A percentile compares a stretch with the other conserved stretches of the same genome.
Conservation (phyloP, 495 filamentous ascomycete species). For the Xylaria cubensis region DNA sequence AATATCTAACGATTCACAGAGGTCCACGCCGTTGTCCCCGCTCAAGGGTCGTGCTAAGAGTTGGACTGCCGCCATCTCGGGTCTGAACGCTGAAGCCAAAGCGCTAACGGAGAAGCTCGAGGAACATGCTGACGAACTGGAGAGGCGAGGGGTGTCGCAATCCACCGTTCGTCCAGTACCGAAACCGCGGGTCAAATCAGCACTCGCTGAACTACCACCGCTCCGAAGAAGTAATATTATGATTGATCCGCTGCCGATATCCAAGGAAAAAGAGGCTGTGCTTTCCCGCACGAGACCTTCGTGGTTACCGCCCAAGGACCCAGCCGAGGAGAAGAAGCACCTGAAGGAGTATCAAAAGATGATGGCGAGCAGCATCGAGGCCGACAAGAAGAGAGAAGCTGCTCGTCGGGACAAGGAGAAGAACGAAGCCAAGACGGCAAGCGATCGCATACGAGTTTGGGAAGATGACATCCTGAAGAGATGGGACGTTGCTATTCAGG, state of each 20-base stretch:
- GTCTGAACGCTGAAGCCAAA: conserved; percentile 85
- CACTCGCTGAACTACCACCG: conserved; percentile 75
- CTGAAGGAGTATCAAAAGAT: conserved; percentile 91
- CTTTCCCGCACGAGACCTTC: conserved; percentile 89
- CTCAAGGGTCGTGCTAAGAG: conserved; percentile 73
- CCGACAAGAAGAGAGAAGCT: conserved; percentile 62
- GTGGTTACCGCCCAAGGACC: conserved; percentile 94
- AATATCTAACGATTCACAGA: conserved; percentile 32
- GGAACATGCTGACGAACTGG: conserved; percentile 74
- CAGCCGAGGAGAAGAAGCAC: conserved; percentile 90
- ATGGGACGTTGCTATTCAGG: conserved; percentile 77
- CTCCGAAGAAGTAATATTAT: conserved; percentile 87
- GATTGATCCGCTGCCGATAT: conserved; percentile 94
- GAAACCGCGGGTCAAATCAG: conserved; percentile 63
- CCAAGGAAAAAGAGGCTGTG: conserved; percentile 95
- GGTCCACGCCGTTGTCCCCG: conserved; percentile 39
- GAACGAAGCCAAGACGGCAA: conserved; percentile 63
- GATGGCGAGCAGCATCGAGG: conserved; percentile 82
- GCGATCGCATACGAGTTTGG: conserved; percentile 81
- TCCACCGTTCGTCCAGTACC: conserved; percentile 36
- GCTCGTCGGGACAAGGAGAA: conserved; percentile 55
- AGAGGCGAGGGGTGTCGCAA: conserved; percentile 43
- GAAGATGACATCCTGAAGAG: conserved; percentile 85
- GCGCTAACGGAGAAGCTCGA: conserved; percentile 89
- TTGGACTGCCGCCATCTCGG: conserved; percentile 80